A percentile compares a stretch with the other conserved stretches of the same genome.
phyloP scores from a whole-genome alignment of 2,329 filamentous ascomycete species.

The Fusarium tuaranense region DNA sequence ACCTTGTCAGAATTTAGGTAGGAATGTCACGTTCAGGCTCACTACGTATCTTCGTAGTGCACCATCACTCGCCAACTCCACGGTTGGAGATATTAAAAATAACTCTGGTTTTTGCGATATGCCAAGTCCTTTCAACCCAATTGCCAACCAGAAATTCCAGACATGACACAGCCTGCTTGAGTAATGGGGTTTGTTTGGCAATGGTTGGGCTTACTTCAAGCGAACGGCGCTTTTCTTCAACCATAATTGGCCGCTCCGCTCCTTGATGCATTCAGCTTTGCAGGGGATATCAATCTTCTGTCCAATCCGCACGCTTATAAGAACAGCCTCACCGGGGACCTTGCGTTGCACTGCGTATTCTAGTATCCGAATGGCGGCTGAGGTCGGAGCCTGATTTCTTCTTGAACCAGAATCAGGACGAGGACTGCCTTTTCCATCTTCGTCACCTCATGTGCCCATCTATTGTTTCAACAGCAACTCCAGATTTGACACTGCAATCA shows the following conservation, averaged over 20 bases:
- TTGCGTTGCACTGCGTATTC: background rate
- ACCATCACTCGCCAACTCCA: too few species aligned
- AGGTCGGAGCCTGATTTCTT: background rate
- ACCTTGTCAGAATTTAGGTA: background rate
- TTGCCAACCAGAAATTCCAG: background rate
- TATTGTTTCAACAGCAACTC: background rate
- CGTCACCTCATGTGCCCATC: background rate
- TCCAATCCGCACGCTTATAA: background rate
- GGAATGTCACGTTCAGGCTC: background rate
- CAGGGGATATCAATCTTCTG: background rate
- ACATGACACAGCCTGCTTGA: background rate
- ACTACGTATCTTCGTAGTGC: background rate
- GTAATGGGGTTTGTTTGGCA: background rate
- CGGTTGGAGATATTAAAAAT: too few species aligned
- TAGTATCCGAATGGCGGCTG: background rate
- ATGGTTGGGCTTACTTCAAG: background rate
- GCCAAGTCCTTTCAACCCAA: background rate
- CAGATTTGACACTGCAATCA: background rate
- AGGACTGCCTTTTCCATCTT: background rate
- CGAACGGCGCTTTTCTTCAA: background rate
- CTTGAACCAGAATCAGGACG: background rate
- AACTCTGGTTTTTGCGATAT: background rate
- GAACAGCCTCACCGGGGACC: background rate
- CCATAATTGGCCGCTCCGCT: background rate
- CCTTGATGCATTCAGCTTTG: background rate